Conservation (phyloP, 345 rosid species). For the Noccaea bulbosa region DNA sequence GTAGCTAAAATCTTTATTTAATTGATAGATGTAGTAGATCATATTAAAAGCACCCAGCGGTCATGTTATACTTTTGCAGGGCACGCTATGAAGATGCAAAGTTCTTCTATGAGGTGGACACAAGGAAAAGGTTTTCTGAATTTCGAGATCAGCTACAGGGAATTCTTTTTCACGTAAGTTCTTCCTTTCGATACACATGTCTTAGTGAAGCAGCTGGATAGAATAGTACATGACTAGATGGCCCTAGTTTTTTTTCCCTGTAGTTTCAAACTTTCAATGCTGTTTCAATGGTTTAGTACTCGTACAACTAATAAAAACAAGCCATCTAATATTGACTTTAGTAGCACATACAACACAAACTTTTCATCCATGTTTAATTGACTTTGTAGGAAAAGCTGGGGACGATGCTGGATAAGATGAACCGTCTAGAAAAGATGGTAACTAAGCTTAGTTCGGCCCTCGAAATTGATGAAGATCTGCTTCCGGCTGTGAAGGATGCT, state of each 20-base stretch:
- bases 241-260: conserved; percentile 1
- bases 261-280: neutral
- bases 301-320: conserved; percentile 21
- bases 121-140: conserved; percentile 65
- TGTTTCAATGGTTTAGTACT: conserved; percentile 19
- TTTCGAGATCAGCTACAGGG: conserved; percentile 80
- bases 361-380: conserved; percentile 26
- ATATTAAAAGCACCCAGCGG: conserved; percentile 15
- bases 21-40: conserved; percentile 23
- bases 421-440: conserved; percentile 65
- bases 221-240: conserved; percentile 5
- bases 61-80: conserved; percentile 50
- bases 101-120: conserved; percentile 91
- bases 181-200: conserved; percentile 17
- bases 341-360: conserved; percentile 12
- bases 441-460: conserved; percentile 56
- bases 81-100: conserved; percentile 99
- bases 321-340: neutral
- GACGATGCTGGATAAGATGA: conserved; percentile 88
- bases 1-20: conserved; percentile 27
- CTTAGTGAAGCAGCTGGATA: conserved; percentile 3
- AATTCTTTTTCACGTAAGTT: conserved; percentile 93
- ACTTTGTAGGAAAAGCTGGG: conserved; percentile 86
- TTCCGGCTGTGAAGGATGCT: conserved; percentile 67
- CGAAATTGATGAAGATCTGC: conserved; percentile 54